Base-by-base conservation (phyloP, 2,329 filamentous ascomycete genomes). In the Diaporthe vaccinii region DNA sequence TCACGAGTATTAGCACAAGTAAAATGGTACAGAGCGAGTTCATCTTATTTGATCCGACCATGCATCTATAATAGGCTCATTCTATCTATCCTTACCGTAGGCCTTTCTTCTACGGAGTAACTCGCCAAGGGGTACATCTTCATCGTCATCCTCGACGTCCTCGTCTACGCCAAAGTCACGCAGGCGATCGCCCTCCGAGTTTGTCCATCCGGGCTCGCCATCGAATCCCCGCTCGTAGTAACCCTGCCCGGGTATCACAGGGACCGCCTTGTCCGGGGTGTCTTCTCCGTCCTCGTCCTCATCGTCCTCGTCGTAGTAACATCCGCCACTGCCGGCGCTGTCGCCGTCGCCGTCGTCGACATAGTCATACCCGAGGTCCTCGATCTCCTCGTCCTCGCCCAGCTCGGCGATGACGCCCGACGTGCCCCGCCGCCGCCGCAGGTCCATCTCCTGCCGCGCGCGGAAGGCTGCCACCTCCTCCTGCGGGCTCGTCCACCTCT, bases 91-190 rank as follows among this genome's bases (percentile, higher is more conserved):
- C 34, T 69, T 55, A 76, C 51, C 78, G 58, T 76, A 67, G 2
- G 84, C 81, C 76, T 86, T 90, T 77, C 91, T 85, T 77, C 91
- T 85, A 65, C 90, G 85, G 59, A 95, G 83, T 20, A 96, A 79
- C 80, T 95, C 91, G 5, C 90, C 91, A 55, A 96, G 84, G 0
- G 94, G 94, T 20, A 96, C 84, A 79, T 95, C 91, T 1, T 90
- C 88, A 22, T 90, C 88, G 10, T 83, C 82, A 53, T 80, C 74
- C 31, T 80, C 80, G 41, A 79, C 80, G 74, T 94, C 93, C 79
- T 95, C 93, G 78, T 96, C 94, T 0, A 97, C 94, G 2, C 94
- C 94, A 80, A 92, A 97, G 79, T 97, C 94, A 57, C 89, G 87
- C 68, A 97, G 84, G 46, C 91, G 87, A 80, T 96, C 93, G 1